These are phyloP conservation scores for Tuber microsphaerosporum DNA, from an alignment of 495 filamentous ascomycete genomes.

Conservation along the genomic window DNA sequence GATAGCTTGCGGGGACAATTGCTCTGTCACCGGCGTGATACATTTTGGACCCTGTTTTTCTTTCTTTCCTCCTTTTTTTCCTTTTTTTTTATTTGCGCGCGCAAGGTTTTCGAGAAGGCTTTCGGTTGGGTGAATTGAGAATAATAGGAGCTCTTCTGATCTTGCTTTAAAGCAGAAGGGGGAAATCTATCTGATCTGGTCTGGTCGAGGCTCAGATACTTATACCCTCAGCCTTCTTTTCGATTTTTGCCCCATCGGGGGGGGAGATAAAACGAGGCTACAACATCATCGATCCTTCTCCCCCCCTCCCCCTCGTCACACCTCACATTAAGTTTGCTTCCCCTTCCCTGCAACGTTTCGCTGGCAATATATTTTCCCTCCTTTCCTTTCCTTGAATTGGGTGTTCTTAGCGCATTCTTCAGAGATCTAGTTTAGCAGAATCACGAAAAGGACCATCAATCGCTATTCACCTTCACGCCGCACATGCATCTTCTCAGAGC, in stretches of 20 bases:
- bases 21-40: neutral
- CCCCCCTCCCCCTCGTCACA: neutral
- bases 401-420: neutral
- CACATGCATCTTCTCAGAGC: neutral
- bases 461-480: neutral
- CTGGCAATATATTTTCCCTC: neutral
- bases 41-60: neutral
- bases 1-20: neutral
- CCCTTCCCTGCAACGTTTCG: slow-evolving; percentile 2
- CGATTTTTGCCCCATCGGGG: neutral
- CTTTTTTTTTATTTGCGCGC: neutral
- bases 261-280: neutral
- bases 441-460: neutral
- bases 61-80: neutral
- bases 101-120: neutral
- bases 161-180: neutral
- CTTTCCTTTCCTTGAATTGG: neutral
- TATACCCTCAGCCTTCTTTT: slow-evolving; percentile 5
- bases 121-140: slow-evolving; percentile 3
- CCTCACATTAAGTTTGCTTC: neutral
- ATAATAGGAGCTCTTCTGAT: neutral
- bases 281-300: neutral
- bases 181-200: slow-evolving; percentile 4
- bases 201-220: neutral
- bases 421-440: neutral